Base-by-base conservation (phyloP, 2,329 filamentous ascomycete genomes). In the Plenodomus biglobosus region DNA sequence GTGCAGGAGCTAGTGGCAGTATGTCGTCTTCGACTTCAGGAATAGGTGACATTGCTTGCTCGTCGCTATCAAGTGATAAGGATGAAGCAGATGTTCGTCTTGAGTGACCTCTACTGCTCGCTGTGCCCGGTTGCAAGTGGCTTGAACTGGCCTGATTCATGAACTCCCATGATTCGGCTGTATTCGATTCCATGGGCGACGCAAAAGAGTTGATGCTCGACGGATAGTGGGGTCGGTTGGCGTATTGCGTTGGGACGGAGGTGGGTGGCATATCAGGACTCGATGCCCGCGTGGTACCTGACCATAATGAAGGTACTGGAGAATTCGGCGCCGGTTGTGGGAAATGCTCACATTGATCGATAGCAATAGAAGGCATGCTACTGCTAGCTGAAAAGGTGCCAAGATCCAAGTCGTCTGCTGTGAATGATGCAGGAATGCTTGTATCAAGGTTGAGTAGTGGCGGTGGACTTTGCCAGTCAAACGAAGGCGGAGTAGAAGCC, bases 241-340 rank as follows among this genome's bases (percentile, higher is more conserved):
- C 49, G 27, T 59, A 61, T 32, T 57, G 57, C 3, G 52, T 37
- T 17, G 64, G 63, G 11, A 59, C 59, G 17, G 62, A 65, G 8
- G 64, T 69, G 18, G 65, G 58, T 34, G 56, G 62, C 55, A 62
- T 56, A 22, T 70, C 68, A 49, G 68, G 68, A 17, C 66, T 69
- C 8, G 68, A 71, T 39, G 65, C 62, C 40, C 68, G 56, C 39
- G 69, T 70, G 44, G 68, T 69, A 51, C 62, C 66, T 63, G 67
- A 69, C 58, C 63, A 70, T 46, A 66, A 64, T 54, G 68, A 70
- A 62, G 68, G 65, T 58, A 68, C 68, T 56, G 68, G 65, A 57
- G 67, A 69, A 61, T 54, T 59, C 38, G 65, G 61, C 37, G 63
- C 55, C 40, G 59, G 51, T 36, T 53, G 63, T 51, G 62, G 64